phyloP scores from a whole-genome alignment of 805 yeast species.

The Metschnikowia lochheadii region DNA sequence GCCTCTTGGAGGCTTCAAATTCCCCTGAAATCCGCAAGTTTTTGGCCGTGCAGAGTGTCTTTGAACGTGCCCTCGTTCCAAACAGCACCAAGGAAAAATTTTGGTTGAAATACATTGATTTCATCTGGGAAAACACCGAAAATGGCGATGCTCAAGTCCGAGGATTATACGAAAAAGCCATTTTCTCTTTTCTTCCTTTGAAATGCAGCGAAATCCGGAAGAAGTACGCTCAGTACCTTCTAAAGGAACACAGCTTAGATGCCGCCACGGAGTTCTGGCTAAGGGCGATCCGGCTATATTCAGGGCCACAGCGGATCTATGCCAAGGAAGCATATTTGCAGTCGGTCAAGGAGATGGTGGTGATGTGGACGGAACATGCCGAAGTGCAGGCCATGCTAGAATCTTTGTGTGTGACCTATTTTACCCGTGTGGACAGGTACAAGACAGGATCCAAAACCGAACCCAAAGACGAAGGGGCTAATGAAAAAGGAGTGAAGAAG shows the following conservation, averaged over 20 bases:
- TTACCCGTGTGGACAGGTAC: conserved; percentile 18
- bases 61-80: conserved; percentile 72
- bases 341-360: conserved; percentile 5
- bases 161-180: conserved; percentile 50
- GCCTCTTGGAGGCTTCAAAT: background rate
- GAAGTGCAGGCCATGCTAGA: conserved; percentile 19
- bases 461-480: too few species aligned
- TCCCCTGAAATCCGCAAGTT: conserved; percentile 4
- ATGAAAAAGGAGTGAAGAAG: background rate
- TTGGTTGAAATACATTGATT: conserved; percentile 68
- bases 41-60: conserved; percentile 43
- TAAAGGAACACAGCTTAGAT: conserved; percentile 17
- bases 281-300: conserved; percentile 22
- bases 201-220: conserved; percentile 22
- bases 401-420: conserved; percentile 9
- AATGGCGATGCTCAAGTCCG: conserved; percentile 22
- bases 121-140: conserved; percentile 32
- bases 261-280: conserved; percentile 26
- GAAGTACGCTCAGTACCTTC: conserved; percentile 24
- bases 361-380: conserved; percentile 13
- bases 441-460: conserved; percentile 6
- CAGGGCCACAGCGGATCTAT: conserved; percentile 17
- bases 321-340: conserved; percentile 19
- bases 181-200: conserved; percentile 36
- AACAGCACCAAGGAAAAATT: conserved; percentile 53